Evolutionary conservation across 73 alveolate species (phyloP), one percentile per base, ranked within the genome.

Genomic region (Uronychia binucleata): DNA sequence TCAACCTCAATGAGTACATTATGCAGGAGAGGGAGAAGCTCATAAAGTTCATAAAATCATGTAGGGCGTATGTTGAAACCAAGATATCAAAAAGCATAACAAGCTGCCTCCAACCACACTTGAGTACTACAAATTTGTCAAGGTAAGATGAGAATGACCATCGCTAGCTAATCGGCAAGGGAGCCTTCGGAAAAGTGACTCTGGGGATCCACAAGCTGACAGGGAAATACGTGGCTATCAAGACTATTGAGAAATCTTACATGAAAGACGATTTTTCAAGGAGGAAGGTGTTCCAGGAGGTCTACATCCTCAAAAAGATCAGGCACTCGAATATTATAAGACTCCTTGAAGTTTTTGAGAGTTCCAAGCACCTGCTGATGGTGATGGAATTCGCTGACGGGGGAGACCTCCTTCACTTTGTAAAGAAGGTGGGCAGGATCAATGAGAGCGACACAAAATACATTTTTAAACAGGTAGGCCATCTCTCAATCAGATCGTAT

Each of bases 141-240:
- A 84, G 33, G 83, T 77, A 77, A 25, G 83, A 8, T 11, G 26
- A n/a, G n/a, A n/a, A 8, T 29, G 1, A 29, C 29, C 11, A 11
- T 13, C 8, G 11, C 13, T 77, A 58, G 78, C 75, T 81, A 5
- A 90, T 90, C 26, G 96, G 96, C 11, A 86, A 86, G 33, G 96
- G 96, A 26, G 96, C 96, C 30, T 90, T 90, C 34, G 96, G 96
- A 26, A 86, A 78, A 30, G 96, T 88, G 0, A 86, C 89, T 1
- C 82, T 90, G 26, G 96, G 91, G 1, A 59, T 90, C 34, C 96
- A 90, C 74, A 85, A 86, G 60, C 95, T 98, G 57, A 98, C 99
- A 77, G 99, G 99, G 14, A 96, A 97, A 77, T 90, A 96, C 11
- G 99, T 98, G 0, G 99, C 99, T 28, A 98, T 98, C 31, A 98